Evolutionary conservation across 2,329 filamentous ascomycete species (phyloP), one percentile per base, ranked within the genome.

Genomic region (Thermothelomyces thermophilus): DNA sequence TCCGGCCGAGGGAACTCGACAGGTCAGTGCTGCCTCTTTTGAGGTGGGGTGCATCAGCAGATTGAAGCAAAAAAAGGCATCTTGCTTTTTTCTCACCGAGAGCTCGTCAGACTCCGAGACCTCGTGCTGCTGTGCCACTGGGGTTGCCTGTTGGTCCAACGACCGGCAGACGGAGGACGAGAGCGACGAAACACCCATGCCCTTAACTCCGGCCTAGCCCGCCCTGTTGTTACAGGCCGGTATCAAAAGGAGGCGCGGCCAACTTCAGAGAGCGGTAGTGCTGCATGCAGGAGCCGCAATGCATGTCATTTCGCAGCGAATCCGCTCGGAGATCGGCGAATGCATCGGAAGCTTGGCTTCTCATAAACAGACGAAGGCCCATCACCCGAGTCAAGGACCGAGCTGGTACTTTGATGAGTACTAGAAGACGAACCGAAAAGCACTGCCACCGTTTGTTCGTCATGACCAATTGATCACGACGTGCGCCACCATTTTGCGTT

Each of bases 211-310:
- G 39, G 41, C 37, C 44, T 22, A 19, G 20, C 35, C 50, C 41
- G 47, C 44, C 51, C 46, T 43, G 20, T 43, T 26, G 55, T 57
- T 55, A 40, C 50, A 57, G 55, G 46, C 55, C 51, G 3, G 55
- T 49, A 20, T 53, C 51, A 52, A 48, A 51, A 33, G 8, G 35
- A 28, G 53, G 48, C 40, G 44, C 37, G 40, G 44, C 48, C 50
- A 7, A 10, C 11, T 39, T 36, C 14, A 10, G 35, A 22, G 30
- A 39, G 22, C 35, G 28, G 28, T 22, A 16, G 26, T 48, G 41
- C 41, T 50, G 43, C 47, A 47, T 55, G 52, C 50, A 52, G 33
- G 36, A 40, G 33, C 50, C 41, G 53, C 31, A 50, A 55, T 55
- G 50, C 53, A 53, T 24, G 45, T 34, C 30, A 46, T 48, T 20